Evolutionary conservation across 208 protist species (phyloP).

Genomic region (Trypanosoma mega): DNA sequence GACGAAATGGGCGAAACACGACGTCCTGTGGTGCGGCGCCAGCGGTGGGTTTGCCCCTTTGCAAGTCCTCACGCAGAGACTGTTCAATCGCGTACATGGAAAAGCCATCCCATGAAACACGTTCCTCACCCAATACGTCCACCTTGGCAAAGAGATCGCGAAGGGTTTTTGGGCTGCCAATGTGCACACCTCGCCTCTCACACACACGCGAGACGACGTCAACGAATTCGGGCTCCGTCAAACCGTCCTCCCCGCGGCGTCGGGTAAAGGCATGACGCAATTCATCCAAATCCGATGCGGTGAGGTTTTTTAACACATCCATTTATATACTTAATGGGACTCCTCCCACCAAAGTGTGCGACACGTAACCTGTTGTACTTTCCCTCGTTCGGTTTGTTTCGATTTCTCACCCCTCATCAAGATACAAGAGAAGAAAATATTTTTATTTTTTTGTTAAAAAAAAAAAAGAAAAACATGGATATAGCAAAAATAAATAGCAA

Average conservation of each 20-base stretch:
- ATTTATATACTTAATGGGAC: conserved; percentile 29
- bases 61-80: conserved; percentile 2
- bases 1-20: conserved; percentile 37
- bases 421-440: too few species aligned
- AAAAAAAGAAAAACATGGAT: too few species aligned
- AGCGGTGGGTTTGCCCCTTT: not conserved
- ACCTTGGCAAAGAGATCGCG: conserved; percentile 38
- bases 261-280: conserved; percentile 30
- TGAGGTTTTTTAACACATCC: conserved; percentile 58
- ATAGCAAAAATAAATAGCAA: too few species aligned
- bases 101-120: conserved; percentile 53
- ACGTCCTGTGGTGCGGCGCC: not conserved
- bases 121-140: conserved; percentile 38
- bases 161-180: conserved; percentile 1
- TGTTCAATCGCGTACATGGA: conserved; percentile 52
- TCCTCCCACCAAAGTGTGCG: too few species aligned
- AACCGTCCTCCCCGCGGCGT: conserved; percentile 1
- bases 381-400: too few species aligned
- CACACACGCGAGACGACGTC: conserved; percentile 19
- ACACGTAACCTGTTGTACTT: too few species aligned
- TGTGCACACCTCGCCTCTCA: not conserved
- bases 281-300: conserved; percentile 28
- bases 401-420: too few species aligned
- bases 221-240: conserved; percentile 34
- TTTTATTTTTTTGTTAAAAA: too few species aligned